Percentiles rank a stretch among this genome's conserved stretches.
Conservation (phyloP, 2,329 filamentous ascomycete genomes). For the Pseudogymnoascus verrucosus region DNA sequence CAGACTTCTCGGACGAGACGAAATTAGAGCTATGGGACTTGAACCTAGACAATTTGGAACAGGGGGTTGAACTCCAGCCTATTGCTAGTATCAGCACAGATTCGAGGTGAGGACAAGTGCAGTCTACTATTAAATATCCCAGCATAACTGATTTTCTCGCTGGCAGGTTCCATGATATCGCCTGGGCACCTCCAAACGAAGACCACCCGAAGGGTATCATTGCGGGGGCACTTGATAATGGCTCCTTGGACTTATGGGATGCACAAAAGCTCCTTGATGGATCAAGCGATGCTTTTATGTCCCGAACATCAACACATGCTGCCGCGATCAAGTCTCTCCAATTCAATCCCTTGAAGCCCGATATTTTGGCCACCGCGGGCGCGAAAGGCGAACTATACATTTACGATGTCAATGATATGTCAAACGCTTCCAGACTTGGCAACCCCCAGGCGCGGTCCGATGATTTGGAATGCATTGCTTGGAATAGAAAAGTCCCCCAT, state of each 20-base stretch:
- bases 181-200: slow-evolving; percentile 78
- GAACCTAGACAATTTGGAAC: slow-evolving; percentile 66
- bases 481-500: slow-evolving; percentile 97
- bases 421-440: slow-evolving; percentile 80
- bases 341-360: slow-evolving; percentile 88
- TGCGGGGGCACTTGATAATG: slow-evolving; percentile 90
- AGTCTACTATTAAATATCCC: neutral
- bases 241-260: slow-evolving; percentile 88
- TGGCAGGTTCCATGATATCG: slow-evolving; percentile 87
- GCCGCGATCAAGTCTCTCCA: slow-evolving; percentile 90
- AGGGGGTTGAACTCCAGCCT: slow-evolving; percentile 77
- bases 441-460: slow-evolving; percentile 83
- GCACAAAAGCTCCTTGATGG: slow-evolving; percentile 59
- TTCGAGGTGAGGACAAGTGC: slow-evolving; percentile 57
- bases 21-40: slow-evolving; percentile 96
- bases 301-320: slow-evolving; percentile 80
- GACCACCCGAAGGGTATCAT: slow-evolving; percentile 80
- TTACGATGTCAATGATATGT: slow-evolving; percentile 85
- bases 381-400: slow-evolving; percentile 95
- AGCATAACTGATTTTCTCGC: slow-evolving; percentile 20
- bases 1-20: slow-evolving; percentile 95
- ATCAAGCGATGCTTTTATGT: slow-evolving; percentile 67
- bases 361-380: slow-evolving; percentile 86
- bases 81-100: slow-evolving; percentile 78
- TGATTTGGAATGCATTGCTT: slow-evolving; percentile 92